A percentile compares a stretch with the other conserved stretches of the same genome.
These are phyloP conservation scores for Xeromyces bisporus DNA, from an alignment of 495 filamentous ascomycete species.

Conservation along the genomic window DNA sequence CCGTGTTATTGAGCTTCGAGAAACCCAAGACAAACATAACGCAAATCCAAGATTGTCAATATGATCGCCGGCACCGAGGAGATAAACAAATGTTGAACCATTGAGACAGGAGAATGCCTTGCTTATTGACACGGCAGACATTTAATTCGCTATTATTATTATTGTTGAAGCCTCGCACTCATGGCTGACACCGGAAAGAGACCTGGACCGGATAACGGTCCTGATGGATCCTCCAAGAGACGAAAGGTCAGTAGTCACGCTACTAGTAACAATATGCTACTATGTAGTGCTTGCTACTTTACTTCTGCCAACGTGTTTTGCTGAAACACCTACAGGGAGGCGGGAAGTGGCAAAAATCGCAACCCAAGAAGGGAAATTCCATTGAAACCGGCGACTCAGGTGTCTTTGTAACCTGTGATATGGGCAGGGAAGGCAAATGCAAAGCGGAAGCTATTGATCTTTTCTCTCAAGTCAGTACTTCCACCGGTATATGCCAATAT, in stretches of 20 bases:
- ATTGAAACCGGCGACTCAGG: slow-evolving; percentile 67
- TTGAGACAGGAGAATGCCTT: no score
- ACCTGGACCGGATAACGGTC: slow-evolving; percentile 13
- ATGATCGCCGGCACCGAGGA: no score
- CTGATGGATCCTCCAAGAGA: slow-evolving; percentile 16
- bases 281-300: not conserved
- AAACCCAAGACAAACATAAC: no score
- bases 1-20: no score
- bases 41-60: no score
- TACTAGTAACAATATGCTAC: no score
- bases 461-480: slow-evolving; percentile 48
- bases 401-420: slow-evolving; percentile 79
- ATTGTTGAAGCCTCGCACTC: no score
- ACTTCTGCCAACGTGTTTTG: no score
- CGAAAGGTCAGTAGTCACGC: slow-evolving; percentile 22
- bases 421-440: slow-evolving; percentile 62
- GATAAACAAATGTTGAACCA: no score
- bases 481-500: not conserved
- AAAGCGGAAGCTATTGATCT: slow-evolving; percentile 53
- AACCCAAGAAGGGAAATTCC: slow-evolving; percentile 8
- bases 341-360: slow-evolving; percentile 14
- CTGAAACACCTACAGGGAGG: slow-evolving; percentile 10
- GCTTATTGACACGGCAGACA: no score
- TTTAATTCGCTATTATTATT: no score
- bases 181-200: no score